Base-by-base conservation (phyloP, 192 early-diverging fungal species). In the Chytriomyces hyalinus region DNA sequence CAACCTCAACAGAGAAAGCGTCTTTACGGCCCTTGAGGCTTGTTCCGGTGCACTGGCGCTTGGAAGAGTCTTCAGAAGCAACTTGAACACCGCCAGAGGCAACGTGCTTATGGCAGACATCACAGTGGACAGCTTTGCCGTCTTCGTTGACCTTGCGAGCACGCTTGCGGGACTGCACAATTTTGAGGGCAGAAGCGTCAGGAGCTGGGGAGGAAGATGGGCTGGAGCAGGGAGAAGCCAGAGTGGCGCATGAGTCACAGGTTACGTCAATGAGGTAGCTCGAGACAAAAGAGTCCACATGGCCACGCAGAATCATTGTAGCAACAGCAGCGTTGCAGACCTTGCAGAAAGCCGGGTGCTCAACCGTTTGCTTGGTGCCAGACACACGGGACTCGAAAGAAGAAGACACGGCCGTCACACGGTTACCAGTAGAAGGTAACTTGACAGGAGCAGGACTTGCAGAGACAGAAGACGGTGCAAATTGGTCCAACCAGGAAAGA, bases 1-100 rank as follows among this genome's bases (percentile, higher is more conserved):
- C 82, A 61, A 85, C 78, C 63, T 85, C 84, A 36, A 80, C 65
- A 57, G 59, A 71, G 36, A 81, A 65, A 24, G 67, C 59, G n/a
- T 43, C 28, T 44, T 68, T 61, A 44, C 66, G 57, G 28, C 61
- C 17, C 20, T 22, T 46, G 4, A 8, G 9, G 20, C 3, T 6
- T 11, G 22, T n/a, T 13, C 20, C 53, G 24, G 17, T n/a, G 26
- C 67, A 53, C 5, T 17, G 49, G n/a, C 67, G 65, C 10, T 67
- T 53, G 47, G 36, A n/a, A 45, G 46, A 50, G 28, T 8, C 51
- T 7, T 20, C 20, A 13, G 4, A 17, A 68, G 44, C 4, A 0
- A 78, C 59, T 67, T 78, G 67, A 43, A 78, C 76, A 44, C 76
- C 76, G 13, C 76, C 76, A 13, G 67, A 60, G 6, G 67, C 76